Evolutionary conservation across 768 basidiomycete species (phyloP), one percentile per base, ranked within the genome.

Genomic region (Russula dissimulans): DNA sequence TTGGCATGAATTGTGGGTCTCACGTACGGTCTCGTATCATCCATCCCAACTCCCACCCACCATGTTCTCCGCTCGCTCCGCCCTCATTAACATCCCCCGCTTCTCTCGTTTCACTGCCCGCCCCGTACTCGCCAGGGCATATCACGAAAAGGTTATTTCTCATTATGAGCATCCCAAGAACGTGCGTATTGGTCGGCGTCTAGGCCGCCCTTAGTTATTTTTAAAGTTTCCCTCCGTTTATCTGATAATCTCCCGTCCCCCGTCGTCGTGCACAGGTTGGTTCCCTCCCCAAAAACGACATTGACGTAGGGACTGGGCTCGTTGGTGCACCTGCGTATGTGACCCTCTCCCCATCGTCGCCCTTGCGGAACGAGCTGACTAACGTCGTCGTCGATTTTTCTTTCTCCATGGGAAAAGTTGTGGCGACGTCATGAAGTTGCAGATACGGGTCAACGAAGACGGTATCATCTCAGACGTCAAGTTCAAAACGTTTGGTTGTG

Each of bases 401-500:
- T 41, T 10, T n/a, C 29, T 17, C 36, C 31, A 7, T 51, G 43
- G 43, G 26, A 48, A 66, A 69, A 95, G 93, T 4, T 95, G 94
- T 70, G 94, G 94, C 67, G 94, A 97, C 77, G 95, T 97, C 48
- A 99, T 99, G 95, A 98, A 98, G 74, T 85, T 99, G 11, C 95
- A 98, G 75, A 99, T 99, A 70, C 87, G 92, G 67, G 97, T 99
- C 59, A 86, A 95, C 72, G 94, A 95, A 61, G 79, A 89, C 39
- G 93, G 94, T 39, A 82, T 97, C 73, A 99, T 99, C 69, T 89
- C 88, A 50, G 97, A 99, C 71, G 97, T 97, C 75, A 97, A 95
- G 76, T 98, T 98, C 81, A 99, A 98, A 79, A 98, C 97, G 0
- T 98, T 99, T 73, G 95, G 97, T 3, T 98, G 97, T 72, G 97